Evolutionary conservation across 1,284 basidiomycete genomes (phyloP), one percentile per base, ranked within the genome.

Genomic region (Golubevia sp.): DNA sequence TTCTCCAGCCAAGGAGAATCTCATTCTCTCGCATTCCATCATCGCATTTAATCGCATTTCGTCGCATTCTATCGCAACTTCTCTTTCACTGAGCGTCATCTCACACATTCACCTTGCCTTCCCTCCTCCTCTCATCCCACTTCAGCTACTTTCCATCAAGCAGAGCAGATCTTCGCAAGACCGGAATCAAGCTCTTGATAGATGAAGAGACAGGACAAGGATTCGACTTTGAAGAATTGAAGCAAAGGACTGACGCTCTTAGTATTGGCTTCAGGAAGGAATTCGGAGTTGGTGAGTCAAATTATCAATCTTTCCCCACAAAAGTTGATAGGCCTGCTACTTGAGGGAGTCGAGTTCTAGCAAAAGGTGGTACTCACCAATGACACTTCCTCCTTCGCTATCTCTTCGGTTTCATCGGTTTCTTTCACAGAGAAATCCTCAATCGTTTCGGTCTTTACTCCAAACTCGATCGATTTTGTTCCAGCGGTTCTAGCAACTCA

Each of bases 381-480:
- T 18, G 18, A 49, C n/a, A n/a, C n/a, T n/a, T n/a, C n/a, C n/a
- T n/a, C n/a, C n/a, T n/a, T n/a, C n/a, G n/a, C n/a, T n/a, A n/a
- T n/a, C n/a, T n/a, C n/a, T n/a, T n/a, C 3, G 59, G 66, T 21
- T 34, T 21, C 15, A 64, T 67, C n/a, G 64, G 58, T 4, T 55
- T 73, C 24, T 49, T 56, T n/a, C 34, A 63, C n/a, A 20, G 27
- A 13, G 65, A 74, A 59, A 68, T 70, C 0, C 53, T 62, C 48
- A 5, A 44, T 44, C 11, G 69, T 71, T 6, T 61, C 61, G 51
- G 51, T 74, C 56, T 77, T 73, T 27, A 71, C 70, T 2, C 62
- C 74, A 58, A 77, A 77, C 61, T 64, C 58, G 54, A 61, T 77
- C 57, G 71, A 77, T 59, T 73, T 72, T 27, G 67, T 64, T 30